Evolutionary conservation across 768 basidiomycete genomes (phyloP), one percentile per base, ranked within the genome.

Genomic region (Lactifluus volemus): DNA sequence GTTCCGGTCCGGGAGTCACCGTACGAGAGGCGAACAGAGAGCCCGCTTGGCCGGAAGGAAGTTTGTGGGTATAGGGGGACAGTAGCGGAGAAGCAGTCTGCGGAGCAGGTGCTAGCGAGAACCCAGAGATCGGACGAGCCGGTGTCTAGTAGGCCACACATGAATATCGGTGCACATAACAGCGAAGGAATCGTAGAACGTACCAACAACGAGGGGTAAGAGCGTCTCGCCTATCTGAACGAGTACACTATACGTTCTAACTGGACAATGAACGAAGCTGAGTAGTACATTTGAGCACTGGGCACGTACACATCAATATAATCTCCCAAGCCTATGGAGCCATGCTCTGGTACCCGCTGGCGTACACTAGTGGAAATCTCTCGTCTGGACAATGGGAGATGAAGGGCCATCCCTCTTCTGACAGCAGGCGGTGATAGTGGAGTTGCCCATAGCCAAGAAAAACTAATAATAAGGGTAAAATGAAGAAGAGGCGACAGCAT

Each of bases 121-220:
- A 86, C 78, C 89, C 89, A 91, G 5, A 89, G 69, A 67, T 91
- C 88, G 5, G 88, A 84, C 2, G 88, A 90, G 48, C 88, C 88
- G 2, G 87, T 88, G 64, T 90, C 88, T 87, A 54, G n/a, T 32
- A 12, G 19, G 47, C 53, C 14, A 25, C 25, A 25, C 25, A 49
- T 2, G 6, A 42, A 9, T 51, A 39, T 54, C 11, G 57, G 30
- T 1, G 41, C 29, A 38, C n/a, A 30, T 30, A 12, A 2, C n/a
- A n/a, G 19, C 6, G 29, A 10, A 65, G 17, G 15, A 42, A 36
- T 29, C 30, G 15, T 47, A 5, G 21, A 42, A 21, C 76, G 58
- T 61, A 87, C 86, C 86, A 12, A 89, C 73, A 38, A 89, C 77
- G 12, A 89, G 72, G 15, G 86, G 79, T 7, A 77, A 74, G 10